These are phyloP conservation scores for Eimeria praecox DNA, from an alignment of 169 alveolate genomes.

Conservation along the genomic window DNA sequence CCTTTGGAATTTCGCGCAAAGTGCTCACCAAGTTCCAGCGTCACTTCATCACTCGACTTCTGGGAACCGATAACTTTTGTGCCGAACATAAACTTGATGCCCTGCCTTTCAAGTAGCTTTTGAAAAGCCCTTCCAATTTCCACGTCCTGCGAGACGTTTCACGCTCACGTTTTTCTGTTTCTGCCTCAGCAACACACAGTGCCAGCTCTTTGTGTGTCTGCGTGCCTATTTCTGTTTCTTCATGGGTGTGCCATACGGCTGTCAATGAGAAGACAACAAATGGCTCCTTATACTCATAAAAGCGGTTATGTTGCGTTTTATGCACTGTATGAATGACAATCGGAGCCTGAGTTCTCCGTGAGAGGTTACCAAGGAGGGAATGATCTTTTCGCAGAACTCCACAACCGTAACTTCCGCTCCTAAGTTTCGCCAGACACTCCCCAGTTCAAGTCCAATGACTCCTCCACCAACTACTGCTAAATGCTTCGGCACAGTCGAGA, in stretches of 20 bases:
- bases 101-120: conserved; percentile 89
- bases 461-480: conserved; percentile 99
- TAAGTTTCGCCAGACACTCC: conserved; percentile 96
- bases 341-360: neutral
- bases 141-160: conserved; percentile 79
- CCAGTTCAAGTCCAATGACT: conserved; percentile 98
- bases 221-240: neutral
- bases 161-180: neutral
- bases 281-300: neutral
- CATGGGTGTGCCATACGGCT: neutral
- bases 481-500: conserved; percentile 93
- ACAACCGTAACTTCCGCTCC: conserved; percentile 95
- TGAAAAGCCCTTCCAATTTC: conserved; percentile 92
- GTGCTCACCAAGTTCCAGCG: conserved; percentile 81
- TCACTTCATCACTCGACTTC: conserved; percentile 92
- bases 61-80: conserved; percentile 87
- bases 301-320: too few relatives aligned
- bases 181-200: neutral
- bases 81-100: conserved; percentile 86
- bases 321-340: neutral
- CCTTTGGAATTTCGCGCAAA: too few relatives aligned
- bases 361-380: conserved; percentile 70
- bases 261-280: neutral
- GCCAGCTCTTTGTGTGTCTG: neutral
- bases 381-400: conserved; percentile 86